phyloP scores from a whole-genome alignment of 108 stramenopile species.

The Cyclotella cryptica region DNA sequence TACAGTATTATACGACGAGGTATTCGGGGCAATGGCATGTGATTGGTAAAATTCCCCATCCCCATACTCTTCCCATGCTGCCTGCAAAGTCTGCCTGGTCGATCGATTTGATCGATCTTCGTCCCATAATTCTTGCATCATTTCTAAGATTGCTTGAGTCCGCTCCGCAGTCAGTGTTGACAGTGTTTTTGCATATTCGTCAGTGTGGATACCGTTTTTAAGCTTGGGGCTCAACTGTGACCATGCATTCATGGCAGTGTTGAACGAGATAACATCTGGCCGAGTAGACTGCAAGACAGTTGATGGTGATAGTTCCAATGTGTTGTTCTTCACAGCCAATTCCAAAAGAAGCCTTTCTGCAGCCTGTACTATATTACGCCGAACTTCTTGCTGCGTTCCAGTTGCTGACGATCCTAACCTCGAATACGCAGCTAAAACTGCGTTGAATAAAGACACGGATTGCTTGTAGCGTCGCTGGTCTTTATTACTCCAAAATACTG shows the following conservation, averaged over 20 bases:
- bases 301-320: constrained; percentile 12
- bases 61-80: constrained; percentile 23
- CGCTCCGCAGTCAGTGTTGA: constrained; percentile 36
- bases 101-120: constrained; percentile 28
- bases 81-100: constrained; percentile 15
- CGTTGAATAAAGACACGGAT: constrained; percentile 43
- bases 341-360: constrained; percentile 48
- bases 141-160: constrained; percentile 31
- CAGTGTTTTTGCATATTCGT: constrained; percentile 12
- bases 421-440: constrained; percentile 41
- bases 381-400: constrained; percentile 19
- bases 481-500: constrained; percentile 30
- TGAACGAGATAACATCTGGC: constrained; percentile 52
- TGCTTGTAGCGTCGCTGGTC: constrained; percentile 46
- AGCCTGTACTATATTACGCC: constrained; percentile 42
- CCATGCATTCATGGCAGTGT: constrained; percentile 49
- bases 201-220: not conserved
- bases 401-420: constrained; percentile 32
- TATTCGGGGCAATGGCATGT: constrained; percentile 46
- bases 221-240: constrained; percentile 23
- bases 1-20: constrained; percentile 64
- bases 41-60: constrained; percentile 14
- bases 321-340: constrained; percentile 14
- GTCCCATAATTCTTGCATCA: constrained; percentile 46
- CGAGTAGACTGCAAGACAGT: constrained; percentile 32